Base-by-base conservation (phyloP, 371 early-diverging fungal species). In the Saksenaea vasiformis region DNA sequence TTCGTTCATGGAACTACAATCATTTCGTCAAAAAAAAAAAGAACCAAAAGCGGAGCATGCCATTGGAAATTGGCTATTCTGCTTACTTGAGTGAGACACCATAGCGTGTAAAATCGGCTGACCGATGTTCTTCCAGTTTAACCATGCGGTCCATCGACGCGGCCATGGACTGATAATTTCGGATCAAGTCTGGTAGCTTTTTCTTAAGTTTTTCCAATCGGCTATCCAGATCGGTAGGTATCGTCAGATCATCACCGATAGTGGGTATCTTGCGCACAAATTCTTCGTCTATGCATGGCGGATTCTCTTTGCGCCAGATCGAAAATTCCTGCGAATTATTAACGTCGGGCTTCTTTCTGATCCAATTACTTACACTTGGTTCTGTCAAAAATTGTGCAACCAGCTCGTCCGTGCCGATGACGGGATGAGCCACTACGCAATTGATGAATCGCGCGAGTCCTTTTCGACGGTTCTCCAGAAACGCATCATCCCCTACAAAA, bases 361-460 rank as follows among this genome's bases (percentile, higher is more conserved):
- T 14, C 11, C 1, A 14, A 5, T 44, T 5, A 31, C 65, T 70
- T 81, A 90, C 90, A 58, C 84, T 80, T 51, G 87, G 83, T 39
- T 89, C 87, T 7, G 85, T 86, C 51, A 91, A 69, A 62, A 91
- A 91, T 0, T 78, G 81, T 10, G 78, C 56, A 13, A 90, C 87
- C 5, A 85, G 58, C 9, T 84, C 83, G 57, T 93, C 92, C 34
- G 83, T 75, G 47, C 79, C 74, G 28, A 93, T 65, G 0, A 85
- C 78, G 1, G 94, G 94, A 62, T 93, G 94, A 47, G 87, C 82
- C 22, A 84, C 87, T 38, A 93, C 58, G 43, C 85, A 82, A 67
- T 90, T 90, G 56, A 88, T 83, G 68, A 91, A 93, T 14, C 93
- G 83, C 0, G 76, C 68, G 36, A 93, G 70, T 5, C 91, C 91